These are phyloP conservation scores for Chrysosporium queenslandicum DNA, from an alignment of 2,329 filamentous ascomycete genomes.

Conservation along the genomic window DNA sequence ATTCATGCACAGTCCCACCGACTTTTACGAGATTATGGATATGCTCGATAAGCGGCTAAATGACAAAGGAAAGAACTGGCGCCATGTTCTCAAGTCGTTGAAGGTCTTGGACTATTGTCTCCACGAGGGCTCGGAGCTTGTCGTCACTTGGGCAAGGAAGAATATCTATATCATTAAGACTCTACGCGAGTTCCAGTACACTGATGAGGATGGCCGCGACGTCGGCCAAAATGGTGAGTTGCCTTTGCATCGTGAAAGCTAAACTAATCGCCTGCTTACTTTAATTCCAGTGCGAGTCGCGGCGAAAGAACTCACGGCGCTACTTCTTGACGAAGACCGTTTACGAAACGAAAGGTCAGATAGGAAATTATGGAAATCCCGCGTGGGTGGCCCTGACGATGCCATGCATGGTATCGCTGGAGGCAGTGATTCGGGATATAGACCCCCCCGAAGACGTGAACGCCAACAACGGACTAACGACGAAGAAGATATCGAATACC, in stretches of 20 bases:
- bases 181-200: conserved; percentile 88
- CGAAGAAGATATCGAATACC: conserved; percentile 85
- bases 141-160: conserved; percentile 95
- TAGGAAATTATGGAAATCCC: conserved; percentile 90
- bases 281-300: conserved; percentile 67
- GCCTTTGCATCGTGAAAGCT: neutral
- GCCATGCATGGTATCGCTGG: conserved; percentile 40
- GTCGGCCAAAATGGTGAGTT: conserved; percentile 87
- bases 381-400: conserved; percentile 87
- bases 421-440: conserved; percentile 31
- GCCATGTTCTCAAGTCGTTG: conserved; percentile 91
- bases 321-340: conserved; percentile 89
- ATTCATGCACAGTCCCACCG: conserved; percentile 58
- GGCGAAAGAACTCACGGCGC: conserved; percentile 85
- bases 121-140: conserved; percentile 90
- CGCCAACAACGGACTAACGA: conserved; percentile 49
- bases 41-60: conserved; percentile 98
- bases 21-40: conserved; percentile 99
- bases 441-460: conserved; percentile 38
- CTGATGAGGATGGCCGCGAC: conserved; percentile 89
- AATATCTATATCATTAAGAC: conserved; percentile 99
- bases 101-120: conserved; percentile 97
- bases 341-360: conserved; percentile 82
- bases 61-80: conserved; percentile 99
- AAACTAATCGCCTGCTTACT: neutral